Base-by-base conservation (phyloP, 345 rosid genomes). In the Pugionium cornutum region DNA sequence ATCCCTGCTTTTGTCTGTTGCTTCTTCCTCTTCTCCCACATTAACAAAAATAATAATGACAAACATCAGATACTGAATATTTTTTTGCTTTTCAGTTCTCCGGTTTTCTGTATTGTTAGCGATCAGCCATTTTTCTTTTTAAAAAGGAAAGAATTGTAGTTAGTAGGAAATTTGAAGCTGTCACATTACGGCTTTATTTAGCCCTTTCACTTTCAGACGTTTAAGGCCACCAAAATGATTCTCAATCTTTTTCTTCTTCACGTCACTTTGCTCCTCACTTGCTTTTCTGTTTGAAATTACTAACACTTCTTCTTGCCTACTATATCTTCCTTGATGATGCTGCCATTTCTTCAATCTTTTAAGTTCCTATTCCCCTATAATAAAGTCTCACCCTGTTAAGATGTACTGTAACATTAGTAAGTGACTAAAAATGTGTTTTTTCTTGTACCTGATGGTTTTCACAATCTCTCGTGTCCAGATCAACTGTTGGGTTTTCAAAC, bases 401-500 rank as follows among this genome's bases (percentile, higher is more conserved):
- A 18, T 18, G 18, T 18, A 18, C 18, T 18, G 18, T 18, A 18
- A 18, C 18, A 18, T 18, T 18, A 18, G 18, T 18, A 18, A 18
- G 18, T 18, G 18, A 18, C 18, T 18, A 18, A 18, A 18, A 33
- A 10, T 25, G 6, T 26, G 25, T 34, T 28, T 29, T 43, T 51
- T 30, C 9, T 18, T 10, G 66, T 86, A 94, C 99, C 95, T 85
- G 91, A 66, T 78, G 65, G 69, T 76, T 65, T 53, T 79, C 88
- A 4, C 76, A 59, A 56, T 79, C 75, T 77, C 72, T 84, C 47
- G 43, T 50, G 29, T 78, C 56, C 42, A 75, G 75, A 68, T 75
- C 79, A 65, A 78, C 78, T 52, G 73, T 55, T 75, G 89, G 79
- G 70, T 79, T 86, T 52, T 83, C 90, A 48, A 71, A 65, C 79